Conservation (phyloP, 75 land plant genomes). For the Picea glauca region DNA sequence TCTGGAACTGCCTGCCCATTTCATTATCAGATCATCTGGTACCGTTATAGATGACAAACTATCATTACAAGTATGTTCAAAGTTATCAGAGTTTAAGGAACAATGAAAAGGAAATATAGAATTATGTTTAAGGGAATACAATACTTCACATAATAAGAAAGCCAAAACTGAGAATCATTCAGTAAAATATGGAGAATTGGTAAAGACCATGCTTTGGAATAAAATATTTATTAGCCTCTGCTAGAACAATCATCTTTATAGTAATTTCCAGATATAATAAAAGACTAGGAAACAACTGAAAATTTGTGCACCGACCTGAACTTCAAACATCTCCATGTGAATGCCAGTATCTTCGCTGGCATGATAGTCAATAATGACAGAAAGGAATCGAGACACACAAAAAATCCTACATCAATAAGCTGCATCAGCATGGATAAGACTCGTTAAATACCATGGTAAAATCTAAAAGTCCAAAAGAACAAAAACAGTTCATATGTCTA, state of each 20-base stretch:
- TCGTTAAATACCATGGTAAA: not conserved
- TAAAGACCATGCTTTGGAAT: not conserved
- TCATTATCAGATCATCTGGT: constrained; percentile 27
- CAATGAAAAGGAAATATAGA: not conserved
- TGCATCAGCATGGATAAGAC: constrained; percentile 33
- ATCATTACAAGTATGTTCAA: constrained; percentile 2
- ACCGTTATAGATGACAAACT: constrained; percentile 1
- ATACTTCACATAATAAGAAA: not conserved
- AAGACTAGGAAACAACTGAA: not conserved
- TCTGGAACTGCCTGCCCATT: constrained; percentile 86
- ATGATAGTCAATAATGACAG: constrained; percentile 85
- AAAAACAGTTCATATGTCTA: not conserved
- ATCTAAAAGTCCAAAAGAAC: not conserved
- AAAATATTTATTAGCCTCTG: too few relatives aligned
- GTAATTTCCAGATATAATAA: not conserved
- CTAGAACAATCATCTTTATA: too few relatives aligned
- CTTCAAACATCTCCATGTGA: constrained; percentile 52
- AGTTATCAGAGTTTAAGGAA: not conserved
- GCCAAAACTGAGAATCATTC: not conserved
- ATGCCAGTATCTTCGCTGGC: constrained; percentile 73
- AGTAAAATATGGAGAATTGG: not conserved
- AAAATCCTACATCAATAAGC: constrained; percentile 94
- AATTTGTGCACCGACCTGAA: constrained; percentile 36
- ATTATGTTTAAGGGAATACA: not conserved
- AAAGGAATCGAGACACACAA: constrained; percentile 95